These are phyloP conservation scores for Clitopilus hobsonii DNA, from an alignment of 768 basidiomycete genomes.

Conservation along the genomic window DNA sequence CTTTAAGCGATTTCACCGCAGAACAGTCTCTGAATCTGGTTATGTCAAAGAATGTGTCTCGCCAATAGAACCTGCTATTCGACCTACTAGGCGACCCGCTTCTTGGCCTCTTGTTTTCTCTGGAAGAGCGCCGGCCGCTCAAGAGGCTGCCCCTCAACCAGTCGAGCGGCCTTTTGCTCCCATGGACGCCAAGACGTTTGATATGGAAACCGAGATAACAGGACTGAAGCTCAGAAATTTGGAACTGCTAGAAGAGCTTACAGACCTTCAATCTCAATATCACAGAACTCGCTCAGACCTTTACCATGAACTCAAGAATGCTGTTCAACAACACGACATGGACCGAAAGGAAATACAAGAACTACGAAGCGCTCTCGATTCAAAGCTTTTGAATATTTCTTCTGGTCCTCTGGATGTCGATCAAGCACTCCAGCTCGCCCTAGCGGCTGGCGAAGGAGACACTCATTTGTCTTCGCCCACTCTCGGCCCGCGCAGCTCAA, in stretches of 20 bases:
- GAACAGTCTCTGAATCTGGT: conserved; percentile 40
- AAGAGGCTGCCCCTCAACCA: not conserved
- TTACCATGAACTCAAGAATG: not conserved
- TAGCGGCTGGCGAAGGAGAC: conserved; percentile 11
- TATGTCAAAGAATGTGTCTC: not conserved
- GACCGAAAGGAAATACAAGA: conserved; percentile 8
- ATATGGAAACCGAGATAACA: not conserved
- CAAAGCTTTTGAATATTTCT: not conserved
- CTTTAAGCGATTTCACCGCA: conserved; percentile 40
- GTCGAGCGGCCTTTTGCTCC: not conserved
- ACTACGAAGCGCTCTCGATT: conserved; percentile 13
- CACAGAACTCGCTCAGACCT: not conserved
- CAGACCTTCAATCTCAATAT: not conserved
- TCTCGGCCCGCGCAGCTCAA: conserved; percentile 28
- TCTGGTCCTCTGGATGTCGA: not conserved
- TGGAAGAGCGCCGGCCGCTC: not conserved
- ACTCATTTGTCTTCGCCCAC: conserved; percentile 12
- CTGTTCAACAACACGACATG: not conserved
- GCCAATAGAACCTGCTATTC: not conserved
- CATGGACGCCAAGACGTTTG: not conserved
- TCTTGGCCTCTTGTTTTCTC: not conserved
- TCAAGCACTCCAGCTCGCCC: not conserved
- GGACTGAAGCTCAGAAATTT: not conserved
- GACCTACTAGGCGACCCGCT: not conserved
- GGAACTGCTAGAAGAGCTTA: not conserved